These are phyloP conservation scores for Aristolochia contorta DNA, from an alignment of 164 flowering plant genomes.

Conservation along the genomic window DNA sequence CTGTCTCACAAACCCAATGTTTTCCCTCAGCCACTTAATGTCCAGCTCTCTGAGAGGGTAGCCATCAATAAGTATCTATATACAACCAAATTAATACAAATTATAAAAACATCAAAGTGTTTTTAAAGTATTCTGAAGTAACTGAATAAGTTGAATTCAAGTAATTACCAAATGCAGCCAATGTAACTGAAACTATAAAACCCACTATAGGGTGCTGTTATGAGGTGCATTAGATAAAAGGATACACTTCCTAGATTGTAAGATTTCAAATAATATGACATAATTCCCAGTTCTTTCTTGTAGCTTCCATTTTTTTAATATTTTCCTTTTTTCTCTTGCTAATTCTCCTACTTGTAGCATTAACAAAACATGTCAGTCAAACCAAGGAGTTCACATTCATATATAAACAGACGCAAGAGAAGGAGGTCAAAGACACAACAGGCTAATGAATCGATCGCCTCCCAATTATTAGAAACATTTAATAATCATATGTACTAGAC, in stretches of 20 bases:
- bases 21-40: constrained; percentile 74
- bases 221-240: not conserved
- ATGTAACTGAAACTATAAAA: not conserved
- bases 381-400: too few species aligned
- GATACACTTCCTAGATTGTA: not conserved
- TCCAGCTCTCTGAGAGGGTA: constrained; percentile 63
- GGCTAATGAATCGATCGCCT: too few species aligned
- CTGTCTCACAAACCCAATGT: constrained; percentile 89
- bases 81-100: not conserved
- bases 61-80: constrained; percentile 75
- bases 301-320: too few species aligned
- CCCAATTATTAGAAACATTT: too few species aligned
- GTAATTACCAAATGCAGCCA: not conserved
- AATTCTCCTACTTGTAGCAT: too few species aligned
- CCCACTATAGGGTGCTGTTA: not conserved
- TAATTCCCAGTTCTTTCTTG: too few species aligned
- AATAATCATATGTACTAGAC: too few species aligned
- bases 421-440: too few species aligned
- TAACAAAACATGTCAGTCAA: too few species aligned
- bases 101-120: constrained; percentile 6
- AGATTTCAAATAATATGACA: not conserved
- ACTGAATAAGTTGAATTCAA: not conserved
- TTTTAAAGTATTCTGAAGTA: not conserved
- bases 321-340: too few species aligned
- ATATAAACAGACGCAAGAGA: too few species aligned